These are phyloP conservation scores for Beta vulgaris DNA, from an alignment of 148 eudicot species.

Conservation along the genomic window DNA sequence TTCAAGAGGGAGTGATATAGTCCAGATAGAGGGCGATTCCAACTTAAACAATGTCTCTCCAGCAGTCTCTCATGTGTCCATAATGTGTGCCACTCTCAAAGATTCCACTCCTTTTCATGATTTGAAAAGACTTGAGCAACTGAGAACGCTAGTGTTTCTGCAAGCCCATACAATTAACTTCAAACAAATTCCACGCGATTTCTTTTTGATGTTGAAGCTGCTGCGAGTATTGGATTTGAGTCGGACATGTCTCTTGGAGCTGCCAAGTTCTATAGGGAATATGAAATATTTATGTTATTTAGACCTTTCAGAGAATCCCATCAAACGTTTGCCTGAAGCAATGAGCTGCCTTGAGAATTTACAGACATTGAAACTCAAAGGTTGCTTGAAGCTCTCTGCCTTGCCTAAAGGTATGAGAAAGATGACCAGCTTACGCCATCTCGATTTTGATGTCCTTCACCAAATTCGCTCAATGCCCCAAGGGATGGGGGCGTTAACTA, in stretches of 20 bases:
- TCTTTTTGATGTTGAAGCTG: constrained; percentile 19
- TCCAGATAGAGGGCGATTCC: too few relatives aligned
- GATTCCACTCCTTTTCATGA: neutral
- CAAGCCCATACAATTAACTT: neutral
- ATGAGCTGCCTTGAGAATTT: constrained; percentile 11
- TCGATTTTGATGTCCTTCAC: constrained; percentile 30
- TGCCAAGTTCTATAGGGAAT: constrained; percentile 28
- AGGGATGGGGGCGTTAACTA: constrained; percentile 26
- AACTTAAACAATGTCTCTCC: too few relatives aligned
- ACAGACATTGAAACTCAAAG: constrained; percentile 29
- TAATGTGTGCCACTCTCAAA: too few relatives aligned
- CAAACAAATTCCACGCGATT: constrained; percentile 19
- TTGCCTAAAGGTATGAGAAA: constrained; percentile 29
- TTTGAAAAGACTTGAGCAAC: constrained; percentile 2
- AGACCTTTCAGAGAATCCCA: constrained; percentile 30
- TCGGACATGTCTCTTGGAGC: constrained; percentile 23
- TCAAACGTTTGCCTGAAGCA: constrained; percentile 23
- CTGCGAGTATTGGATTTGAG: constrained; percentile 30
- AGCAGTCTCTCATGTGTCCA: too few relatives aligned
- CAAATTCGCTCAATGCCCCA: constrained; percentile 30
- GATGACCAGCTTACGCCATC: constrained; percentile 25
- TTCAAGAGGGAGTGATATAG: too few relatives aligned
- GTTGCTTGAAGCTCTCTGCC: constrained; percentile 19
- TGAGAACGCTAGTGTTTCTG: constrained; percentile 18
- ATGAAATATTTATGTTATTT: constrained; percentile 24